These are phyloP conservation scores for Penicillium sp. DNA, from an alignment of 2,329 filamentous ascomycete species.

Conservation along the genomic window DNA sequence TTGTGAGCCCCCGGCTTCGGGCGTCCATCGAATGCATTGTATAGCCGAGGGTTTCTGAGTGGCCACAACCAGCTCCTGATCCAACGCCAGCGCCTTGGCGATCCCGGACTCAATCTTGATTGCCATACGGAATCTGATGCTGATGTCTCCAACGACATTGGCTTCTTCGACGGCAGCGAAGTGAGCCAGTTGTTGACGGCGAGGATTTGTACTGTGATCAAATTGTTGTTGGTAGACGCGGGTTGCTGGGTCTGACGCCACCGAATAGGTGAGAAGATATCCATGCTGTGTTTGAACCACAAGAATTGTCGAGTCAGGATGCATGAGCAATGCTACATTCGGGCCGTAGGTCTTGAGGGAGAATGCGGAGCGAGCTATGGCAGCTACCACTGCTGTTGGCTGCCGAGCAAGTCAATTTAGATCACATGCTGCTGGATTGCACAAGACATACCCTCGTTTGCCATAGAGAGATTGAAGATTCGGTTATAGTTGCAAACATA, in stretches of 20 bases:
- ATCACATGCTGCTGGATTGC: slow-evolving; percentile 12
- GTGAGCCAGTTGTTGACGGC: slow-evolving; percentile 50
- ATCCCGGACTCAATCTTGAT: slow-evolving; percentile 98
- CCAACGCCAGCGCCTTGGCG: slow-evolving; percentile 80
- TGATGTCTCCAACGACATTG: slow-evolving; percentile 80
- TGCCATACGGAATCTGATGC: slow-evolving; percentile 92
- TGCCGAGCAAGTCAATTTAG: slow-evolving; percentile 45
- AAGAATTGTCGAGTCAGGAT: slow-evolving; percentile 89
- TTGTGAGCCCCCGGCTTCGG: slow-evolving; percentile 78
- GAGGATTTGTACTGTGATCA: slow-evolving; percentile 50
- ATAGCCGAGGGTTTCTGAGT: slow-evolving; percentile 91
- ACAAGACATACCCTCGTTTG: slow-evolving; percentile 76
- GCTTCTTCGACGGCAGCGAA: slow-evolving; percentile 79
- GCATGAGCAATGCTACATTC: slow-evolving; percentile 81
- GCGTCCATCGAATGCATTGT: slow-evolving; percentile 94
- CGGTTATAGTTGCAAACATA: slow-evolving; percentile 84
- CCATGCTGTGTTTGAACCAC: slow-evolving; percentile 85
- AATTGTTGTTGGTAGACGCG: slow-evolving; percentile 86
- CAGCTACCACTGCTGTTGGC: slow-evolving; percentile 86
- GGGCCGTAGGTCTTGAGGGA: slow-evolving; percentile 83
- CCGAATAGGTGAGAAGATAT: slow-evolving; percentile 91
- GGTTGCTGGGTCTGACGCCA: slow-evolving; percentile 81
- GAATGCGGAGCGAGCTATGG: slow-evolving; percentile 77
- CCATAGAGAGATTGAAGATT: slow-evolving; percentile 88
- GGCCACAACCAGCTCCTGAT: slow-evolving; percentile 90